Base-by-base conservation (phyloP, 139 green algal genomes). In the Microglena sp. region DNA sequence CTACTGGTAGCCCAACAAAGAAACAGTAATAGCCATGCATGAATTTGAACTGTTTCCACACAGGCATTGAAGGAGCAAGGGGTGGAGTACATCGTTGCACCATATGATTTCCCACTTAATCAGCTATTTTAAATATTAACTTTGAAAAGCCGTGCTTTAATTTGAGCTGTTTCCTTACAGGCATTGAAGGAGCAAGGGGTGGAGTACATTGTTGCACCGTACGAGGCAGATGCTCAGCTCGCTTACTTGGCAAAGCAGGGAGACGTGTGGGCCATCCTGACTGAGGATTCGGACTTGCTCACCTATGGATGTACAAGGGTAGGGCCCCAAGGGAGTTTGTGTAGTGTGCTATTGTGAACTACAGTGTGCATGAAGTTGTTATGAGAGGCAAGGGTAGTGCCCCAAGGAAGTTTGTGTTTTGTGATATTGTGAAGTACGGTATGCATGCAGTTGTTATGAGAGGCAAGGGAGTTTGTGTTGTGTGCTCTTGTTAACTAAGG, bases 171-270 rank as follows among this genome's bases (percentile, higher is more conserved):
- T n/a, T n/a, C n/a, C 21, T 1, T 63, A 40, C 77, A 89, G 82
- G 84, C 72, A 26, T 69, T 91, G 5, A 87, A 87, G 67, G 71
- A 64, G 15, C 58, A 56, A 18, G 77, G 72, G 5, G 79, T 98
- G 28, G 58, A 83, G 3, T 96, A 78, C 45, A 40, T 99, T 1
- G 91, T 98, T 31, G 94, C 94, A 3, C 94, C 94, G 0, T 99
- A 98, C 71, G 94, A 99, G 55, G 94, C 94, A 0, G 94, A 99
- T 68, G 89, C 89, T 0, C 92, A 98, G 85, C 90, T 99, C 84
- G 82, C 85, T 0, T 92, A 94, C 82, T 55, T 96, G 43, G 86
- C 86, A 2, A 53, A 84, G 7, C 81, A 61, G n/a, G 85, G 80
- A 7, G 27, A 82, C 3, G 93, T 96, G 22, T 70, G 93, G 33